Evolutionary conservation across 192 early-diverging fungal genomes (phyloP), one percentile per base, ranked within the genome.

Genomic region (Dispira simplex): DNA sequence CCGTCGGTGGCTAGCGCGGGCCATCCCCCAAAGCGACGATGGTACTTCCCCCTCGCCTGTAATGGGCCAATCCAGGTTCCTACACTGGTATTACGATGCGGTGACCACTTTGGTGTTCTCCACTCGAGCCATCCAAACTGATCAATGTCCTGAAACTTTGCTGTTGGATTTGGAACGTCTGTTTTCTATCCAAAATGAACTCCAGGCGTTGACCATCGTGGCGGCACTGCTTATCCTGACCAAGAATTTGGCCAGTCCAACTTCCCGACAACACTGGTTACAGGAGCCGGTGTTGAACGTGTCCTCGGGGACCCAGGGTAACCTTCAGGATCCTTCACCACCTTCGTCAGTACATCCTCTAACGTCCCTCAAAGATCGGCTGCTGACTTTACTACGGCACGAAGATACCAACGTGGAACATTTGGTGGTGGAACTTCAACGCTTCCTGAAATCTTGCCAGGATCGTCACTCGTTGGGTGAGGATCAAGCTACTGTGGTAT

Each of bases 161-260:
- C 32, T 64, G 3, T 64, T 92, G 56, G 91, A 93, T 65, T 70
- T 71, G 13, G 72, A 81, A 11, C 80, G 89, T 0, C 54, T 93
- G 39, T 74, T 68, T 52, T 73, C 62, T 0, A 82, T 78, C 60
- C 88, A 90, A 70, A 88, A 90, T 65, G 85, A 90, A 54, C 69
- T 77, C 0, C 87, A 90, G 59, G 78, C 80, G 0, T 57, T 90
- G 25, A 80, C 76, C 0, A 77, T 90, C 39, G 79, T 83, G 3
- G 77, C 85, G 13, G 79, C 82, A 0, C 70, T 93, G 66, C 44
- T 86, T 46, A 88, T 88, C 75, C 68, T 93, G 21, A 72, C 83
- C 9, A 82, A 81, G 66, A 90, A 89, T 62, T 66, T 75, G 32
- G 58, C 58, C 58, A 28, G 16, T 44, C 58, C 58, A 6, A 21